Evolutionary conservation across 2,329 filamentous ascomycete genomes (phyloP), one percentile per base, ranked within the genome.

Genomic region (Blumeriella jaapii): DNA sequence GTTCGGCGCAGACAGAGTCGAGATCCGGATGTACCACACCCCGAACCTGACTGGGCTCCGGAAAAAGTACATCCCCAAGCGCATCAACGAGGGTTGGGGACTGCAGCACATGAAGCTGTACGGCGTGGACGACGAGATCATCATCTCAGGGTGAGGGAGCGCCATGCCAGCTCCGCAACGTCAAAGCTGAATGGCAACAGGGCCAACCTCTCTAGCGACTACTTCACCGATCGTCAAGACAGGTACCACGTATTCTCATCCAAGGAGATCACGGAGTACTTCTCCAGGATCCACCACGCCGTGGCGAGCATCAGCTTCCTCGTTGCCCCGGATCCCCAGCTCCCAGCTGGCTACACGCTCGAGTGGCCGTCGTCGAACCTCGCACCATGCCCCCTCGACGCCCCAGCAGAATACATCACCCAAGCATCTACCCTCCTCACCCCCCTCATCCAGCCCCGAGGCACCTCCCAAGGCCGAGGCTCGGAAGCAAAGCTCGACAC

Each of bases 41-140:
- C 91, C 91, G 0, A 98, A 98, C 53, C 61, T 98, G 45, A 93
- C 83, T 2, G 91, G 91, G 0, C 50, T 93, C 38, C 74, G 79
- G 32, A 96, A 96, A 61, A 77, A 78, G 51, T 66, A 82, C 47
- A 74, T 96, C 2, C 91, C 91, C 0, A 83, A 75, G 54, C 71
- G 91, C 13, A 89, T 98, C 56, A 98, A 98, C 49, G 91, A 98
- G 61, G 91, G 91, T 12, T 98, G 91, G 91, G 91, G 91, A 1
- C 61, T 98, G 42, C 91, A 98, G 56, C 91, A 98, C 55, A 98
- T 98, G 89, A 98, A 98, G 67, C 67, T 98, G 0, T 98, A 98
- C 50, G 91, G 91, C 0, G 65, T 94, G 14, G 91, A 98, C 51
- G 86, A 98, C 53, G 86, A 94, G 58, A 81, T 98, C 39, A 89